Conservation (phyloP, 345 rosid genomes). For the Brassica carinata region DNA sequence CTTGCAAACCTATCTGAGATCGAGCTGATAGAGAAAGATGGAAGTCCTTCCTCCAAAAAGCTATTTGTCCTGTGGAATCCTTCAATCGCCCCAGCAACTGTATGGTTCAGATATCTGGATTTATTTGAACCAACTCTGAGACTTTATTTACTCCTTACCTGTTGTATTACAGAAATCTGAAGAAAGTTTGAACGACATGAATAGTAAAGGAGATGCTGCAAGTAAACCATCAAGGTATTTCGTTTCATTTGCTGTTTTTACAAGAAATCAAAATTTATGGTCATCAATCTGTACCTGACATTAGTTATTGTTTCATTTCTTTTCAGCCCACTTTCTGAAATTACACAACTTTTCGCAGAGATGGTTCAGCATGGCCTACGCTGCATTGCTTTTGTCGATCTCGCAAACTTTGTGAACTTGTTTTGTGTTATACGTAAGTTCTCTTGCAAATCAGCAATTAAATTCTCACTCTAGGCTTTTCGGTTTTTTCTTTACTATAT, state of each 20-base stretch:
- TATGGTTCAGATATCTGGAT: conserved; percentile 38
- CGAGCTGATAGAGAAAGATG: conserved; percentile 81
- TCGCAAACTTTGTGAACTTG: conserved; percentile 92
- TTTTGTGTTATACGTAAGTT: conserved; percentile 80
- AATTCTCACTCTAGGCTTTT: background rate
- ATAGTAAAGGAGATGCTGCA: conserved; percentile 31
- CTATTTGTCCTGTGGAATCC: conserved; percentile 91
- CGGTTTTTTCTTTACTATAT: background rate
- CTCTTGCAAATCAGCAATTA: conserved; percentile 3
- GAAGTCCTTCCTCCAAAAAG: conserved; percentile 87
- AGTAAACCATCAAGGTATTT: conserved; percentile 47
- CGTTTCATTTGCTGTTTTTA: background rate
- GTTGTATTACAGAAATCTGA: conserved; percentile 51
- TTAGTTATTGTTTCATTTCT: conserved; percentile 12
- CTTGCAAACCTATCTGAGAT: conserved; percentile 80
- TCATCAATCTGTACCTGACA: conserved; percentile 19
- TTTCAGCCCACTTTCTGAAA: conserved; percentile 77
- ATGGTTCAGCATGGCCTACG: conserved; percentile 97
- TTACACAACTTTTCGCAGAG: conserved; percentile 82
- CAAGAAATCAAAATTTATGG: conserved; percentile 16
- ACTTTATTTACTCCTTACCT: conserved; percentile 18
- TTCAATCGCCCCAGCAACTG: conserved; percentile 35
- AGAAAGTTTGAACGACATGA: conserved; percentile 33
- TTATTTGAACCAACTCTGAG: conserved; percentile 2
- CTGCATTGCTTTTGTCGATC: conserved; percentile 89